Evolutionary conservation across 2,329 filamentous ascomycete species (phyloP), one percentile per base, ranked within the genome.

Genomic region (Parascedosporium putredinis): DNA sequence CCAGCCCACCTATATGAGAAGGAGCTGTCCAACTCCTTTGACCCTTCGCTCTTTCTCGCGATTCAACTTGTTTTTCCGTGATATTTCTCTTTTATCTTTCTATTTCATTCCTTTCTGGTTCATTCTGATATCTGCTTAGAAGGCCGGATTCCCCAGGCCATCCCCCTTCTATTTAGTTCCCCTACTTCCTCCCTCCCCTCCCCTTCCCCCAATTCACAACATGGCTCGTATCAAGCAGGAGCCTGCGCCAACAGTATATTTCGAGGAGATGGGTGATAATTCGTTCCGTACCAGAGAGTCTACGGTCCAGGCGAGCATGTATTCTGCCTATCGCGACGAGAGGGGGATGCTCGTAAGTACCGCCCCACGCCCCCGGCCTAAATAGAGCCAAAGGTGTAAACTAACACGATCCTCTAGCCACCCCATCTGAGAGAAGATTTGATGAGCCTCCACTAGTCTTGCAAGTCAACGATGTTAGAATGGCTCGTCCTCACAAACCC

Each of bases 401-500:
- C 12, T 38, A 29, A 20, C 45, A 16, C 42, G 25, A 31, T 31
- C 52, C 14, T 12, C 18, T 34, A 52, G 50, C 23, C 38, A 51
- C 34, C 47, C 51, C 27, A 44, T 49, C 49, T 8, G 43, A 45
- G 31, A 18, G 22, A 45, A 49, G 22, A 20, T 51, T n/a, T 33
- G 38, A 24, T 9, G 25, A 47, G 34, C 46, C 25, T 40, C 12
- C 51, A 36, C 33, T 51, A 23, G 18, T 40, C 24, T 42, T 48
- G 7, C 45, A 51, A 31, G 27, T 48, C 45, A 45, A 45, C 3
- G 33, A 48, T 27, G 31, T 59, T 45, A 58, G 59, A 0, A 59
- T 56, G 44, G 45, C 52, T 31, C 51, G 54, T 2, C 51, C 56
- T 8, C 55, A 49, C 5, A 55, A 53, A 0, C 62, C 59, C 58